phyloP scores from a whole-genome alignment of 805 yeast genomes.

The Metschnikowia dekortorum region DNA sequence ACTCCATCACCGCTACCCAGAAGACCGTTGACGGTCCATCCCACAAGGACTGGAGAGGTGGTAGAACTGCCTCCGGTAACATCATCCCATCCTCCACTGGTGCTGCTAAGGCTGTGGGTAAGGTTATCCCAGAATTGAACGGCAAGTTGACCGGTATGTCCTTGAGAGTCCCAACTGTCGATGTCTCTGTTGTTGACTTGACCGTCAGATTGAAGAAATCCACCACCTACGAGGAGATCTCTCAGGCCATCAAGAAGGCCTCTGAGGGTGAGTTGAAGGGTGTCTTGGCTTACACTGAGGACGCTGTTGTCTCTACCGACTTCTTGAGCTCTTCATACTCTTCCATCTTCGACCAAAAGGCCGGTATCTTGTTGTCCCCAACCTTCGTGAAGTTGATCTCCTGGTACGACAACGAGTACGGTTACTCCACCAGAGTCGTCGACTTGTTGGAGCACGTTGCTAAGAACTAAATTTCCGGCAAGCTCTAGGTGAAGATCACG shows the following conservation, averaged over 20 bases:
- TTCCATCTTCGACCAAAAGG: slow-evolving; percentile 85
- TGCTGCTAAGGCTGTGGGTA: slow-evolving; percentile 97
- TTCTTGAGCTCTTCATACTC: slow-evolving; percentile 82
- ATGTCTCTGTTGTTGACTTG: slow-evolving; percentile 90
- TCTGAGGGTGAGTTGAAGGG: slow-evolving; percentile 78
- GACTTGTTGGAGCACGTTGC: slow-evolving; percentile 84
- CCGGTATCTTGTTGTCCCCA: slow-evolving; percentile 84
- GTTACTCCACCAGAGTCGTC: slow-evolving; percentile 94
- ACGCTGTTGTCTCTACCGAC: slow-evolving; percentile 87
- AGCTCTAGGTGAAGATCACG: slow-evolving; percentile 8
- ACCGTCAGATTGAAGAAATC: slow-evolving; percentile 76
- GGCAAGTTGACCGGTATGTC: slow-evolving; percentile 95
- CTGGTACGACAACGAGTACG: slow-evolving; percentile 96
- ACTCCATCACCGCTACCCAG: slow-evolving; percentile 94
- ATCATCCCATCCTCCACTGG: slow-evolving; percentile 94
- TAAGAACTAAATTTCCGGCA: slow-evolving; percentile 26
- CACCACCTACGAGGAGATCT: slow-evolving; percentile 80
- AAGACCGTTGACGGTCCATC: slow-evolving; percentile 97
- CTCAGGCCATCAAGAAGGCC: slow-evolving; percentile 69
- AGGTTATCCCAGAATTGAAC: slow-evolving; percentile 84
- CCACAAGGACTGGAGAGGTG: slow-evolving; percentile 98
- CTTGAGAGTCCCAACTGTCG: slow-evolving; percentile 89
- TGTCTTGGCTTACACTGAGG: slow-evolving; percentile 85
- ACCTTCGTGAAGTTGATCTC: slow-evolving; percentile 86
- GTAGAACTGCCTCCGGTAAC: slow-evolving; percentile 94